Base-by-base conservation (phyloP, 2,329 filamentous ascomycete genomes). In the Colletotrichum noveboracense region DNA sequence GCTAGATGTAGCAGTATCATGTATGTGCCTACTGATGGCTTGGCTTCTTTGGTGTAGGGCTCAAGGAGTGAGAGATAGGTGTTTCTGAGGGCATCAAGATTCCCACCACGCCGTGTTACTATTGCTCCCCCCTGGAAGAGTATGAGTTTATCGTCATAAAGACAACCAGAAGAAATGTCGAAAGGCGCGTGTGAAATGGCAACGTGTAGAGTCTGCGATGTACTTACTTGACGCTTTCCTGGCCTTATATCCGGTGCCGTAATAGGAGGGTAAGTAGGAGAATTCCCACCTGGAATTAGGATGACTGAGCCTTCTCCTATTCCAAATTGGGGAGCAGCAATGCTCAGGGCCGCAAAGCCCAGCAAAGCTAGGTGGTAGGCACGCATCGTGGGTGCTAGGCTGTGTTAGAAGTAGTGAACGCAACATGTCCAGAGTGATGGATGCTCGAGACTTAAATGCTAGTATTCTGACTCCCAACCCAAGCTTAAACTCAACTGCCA, bases 1-100 rank as follows among this genome's bases (percentile, higher is more conserved):
- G 69, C 77, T 34, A 79, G 43, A 34, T 76, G 72, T 9, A 76
- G 36, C 14, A 77, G 66, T 16, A 77, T 38, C 52, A 77, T 65
- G 26, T 61, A 77, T 5, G 71, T 72, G 26, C 43, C 68, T 6
- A 77, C 36, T 13, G 68, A 75, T 8, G 65, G 68, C 7, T 77
- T 43, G 26, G 24, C 10, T 3, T 56, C 61, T 6, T 16, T 12
- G 12, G 10, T 38, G 43, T 66, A 60, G 26, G 65, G 32, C 16
- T 66, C 21, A 8, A 61, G 24, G 0, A 67, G 61, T 3, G 55
- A 7, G 48, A 43, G 16, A 13, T 62, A 77, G 1, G 60, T 43
- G 2, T 66, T 60, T 21, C 55, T 38, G 16, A 77, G 28, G 10
- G 64, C 68, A 18, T 58, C 34, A n/a, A 74, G 9, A 7, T 70